Percentiles rank a stretch among this genome's conserved stretches.
phyloP scores from a whole-genome alignment of 306 rosid genomes.

The Quercus aquifolioides region DNA sequence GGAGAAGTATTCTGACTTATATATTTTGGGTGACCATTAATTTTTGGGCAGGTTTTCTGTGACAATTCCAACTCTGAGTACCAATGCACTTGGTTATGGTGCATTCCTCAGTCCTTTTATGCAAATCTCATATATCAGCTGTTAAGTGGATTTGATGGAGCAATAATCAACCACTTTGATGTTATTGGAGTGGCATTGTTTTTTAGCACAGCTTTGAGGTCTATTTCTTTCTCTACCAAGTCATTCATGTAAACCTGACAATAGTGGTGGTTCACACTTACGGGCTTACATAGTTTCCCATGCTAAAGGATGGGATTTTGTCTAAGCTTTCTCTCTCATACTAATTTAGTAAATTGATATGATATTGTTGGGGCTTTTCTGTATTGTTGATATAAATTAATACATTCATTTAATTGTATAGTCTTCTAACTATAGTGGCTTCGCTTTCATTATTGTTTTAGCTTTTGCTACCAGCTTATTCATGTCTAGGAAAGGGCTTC shows the following conservation, averaged over 20 bases:
- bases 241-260: neutral
- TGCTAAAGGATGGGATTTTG: neutral
- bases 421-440: neutral
- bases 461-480: neutral
- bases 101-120: slow-evolving; percentile 87
- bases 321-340: neutral
- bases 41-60: slow-evolving; percentile 73
- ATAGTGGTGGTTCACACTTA: neutral
- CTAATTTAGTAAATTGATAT: neutral
- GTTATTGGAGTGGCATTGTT: slow-evolving; percentile 69
- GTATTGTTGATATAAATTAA: neutral
- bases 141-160: slow-evolving; percentile 84
- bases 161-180: slow-evolving; percentile 80
- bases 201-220: slow-evolving; percentile 75
- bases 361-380: neutral
- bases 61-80: slow-evolving; percentile 72
- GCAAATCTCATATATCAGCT: slow-evolving; percentile 93
- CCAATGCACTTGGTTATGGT: slow-evolving; percentile 93
- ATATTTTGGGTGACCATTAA: slow-evolving; percentile 1
- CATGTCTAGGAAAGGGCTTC: neutral
- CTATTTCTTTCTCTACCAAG: slow-evolving; percentile 8
- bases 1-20: slow-evolving; percentile 10
- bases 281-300: neutral
- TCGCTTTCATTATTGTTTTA: neutral
- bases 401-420: neutral